Percentiles rank a stretch among this genome's conserved stretches.
Evolutionary conservation across 495 filamentous ascomycete genomes (phyloP).

Genomic region (Hyaloscypha hepaticicola): DNA sequence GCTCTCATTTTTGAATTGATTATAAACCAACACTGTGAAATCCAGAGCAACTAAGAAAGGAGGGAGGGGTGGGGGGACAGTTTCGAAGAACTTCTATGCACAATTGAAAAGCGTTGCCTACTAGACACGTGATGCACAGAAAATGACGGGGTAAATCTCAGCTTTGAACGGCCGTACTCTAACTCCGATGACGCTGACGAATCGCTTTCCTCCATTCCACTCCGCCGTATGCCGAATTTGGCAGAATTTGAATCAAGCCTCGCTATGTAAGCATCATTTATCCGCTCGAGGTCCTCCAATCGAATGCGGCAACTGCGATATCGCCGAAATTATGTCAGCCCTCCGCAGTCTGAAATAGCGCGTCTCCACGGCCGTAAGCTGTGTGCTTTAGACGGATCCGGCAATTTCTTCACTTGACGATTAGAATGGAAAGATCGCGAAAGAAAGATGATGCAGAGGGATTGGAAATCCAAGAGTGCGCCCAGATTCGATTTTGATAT

Average conservation of each 20-base stretch:
- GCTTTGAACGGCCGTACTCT: background rate
- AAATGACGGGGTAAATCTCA: too few species aligned
- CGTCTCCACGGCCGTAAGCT: background rate
- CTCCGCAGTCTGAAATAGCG: background rate
- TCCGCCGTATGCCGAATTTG: background rate
- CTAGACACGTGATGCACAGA: too few species aligned
- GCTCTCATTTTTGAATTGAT: too few species aligned
- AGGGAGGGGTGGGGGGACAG: too few species aligned
- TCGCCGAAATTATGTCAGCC: background rate
- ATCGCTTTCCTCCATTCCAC: background rate
- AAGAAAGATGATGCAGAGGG: background rate
- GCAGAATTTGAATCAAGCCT: background rate
- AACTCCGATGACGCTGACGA: background rate
- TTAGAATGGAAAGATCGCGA: background rate
- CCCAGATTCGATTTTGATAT: background rate
- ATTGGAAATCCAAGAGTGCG: background rate
- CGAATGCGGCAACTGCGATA: background rate
- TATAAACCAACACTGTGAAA: too few species aligned
- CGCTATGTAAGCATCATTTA: background rate
- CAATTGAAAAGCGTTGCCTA: too few species aligned
- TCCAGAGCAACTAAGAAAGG: too few species aligned
- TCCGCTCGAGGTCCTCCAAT: background rate
- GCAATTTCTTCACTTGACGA: background rate
- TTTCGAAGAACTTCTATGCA: too few species aligned
- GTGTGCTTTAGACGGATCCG: background rate